Conservation (phyloP, 2,329 filamentous ascomycete genomes). For the Aureobasidium sp. region DNA sequence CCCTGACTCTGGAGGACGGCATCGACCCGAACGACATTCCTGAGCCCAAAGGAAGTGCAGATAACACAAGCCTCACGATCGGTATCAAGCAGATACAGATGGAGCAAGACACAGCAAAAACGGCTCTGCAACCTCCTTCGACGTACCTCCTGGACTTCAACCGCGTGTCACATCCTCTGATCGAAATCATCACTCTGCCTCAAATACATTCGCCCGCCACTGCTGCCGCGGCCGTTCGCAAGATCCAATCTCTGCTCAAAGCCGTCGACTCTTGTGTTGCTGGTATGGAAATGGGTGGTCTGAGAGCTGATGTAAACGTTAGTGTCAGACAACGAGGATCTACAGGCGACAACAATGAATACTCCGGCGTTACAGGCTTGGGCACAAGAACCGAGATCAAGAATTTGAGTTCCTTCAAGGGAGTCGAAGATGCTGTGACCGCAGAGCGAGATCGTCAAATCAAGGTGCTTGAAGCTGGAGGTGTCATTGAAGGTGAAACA, state of each 20-base stretch:
- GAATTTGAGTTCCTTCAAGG: conserved; percentile 90
- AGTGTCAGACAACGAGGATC: conserved; percentile 60
- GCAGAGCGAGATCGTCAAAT: conserved; percentile 90
- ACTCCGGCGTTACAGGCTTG: conserved; percentile 54
- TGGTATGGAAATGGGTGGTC: conserved; percentile 87
- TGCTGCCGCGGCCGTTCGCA: conserved; percentile 80
- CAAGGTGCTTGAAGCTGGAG: conserved; percentile 65
- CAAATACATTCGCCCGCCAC: conserved; percentile 81
- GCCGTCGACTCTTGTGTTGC: conserved; percentile 78
- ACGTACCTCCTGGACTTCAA: conserved; percentile 87
- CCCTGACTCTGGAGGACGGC: conserved; percentile 66
- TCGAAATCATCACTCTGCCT: conserved; percentile 91
- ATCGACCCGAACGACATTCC: conserved; percentile 68
- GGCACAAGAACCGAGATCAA: conserved; percentile 96
- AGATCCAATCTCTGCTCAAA: conserved; percentile 74
- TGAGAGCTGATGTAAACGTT: conserved; percentile 93
- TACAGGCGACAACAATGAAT: conserved; percentile 36
- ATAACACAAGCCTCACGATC: conserved; percentile 49
- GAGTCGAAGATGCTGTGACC: conserved; percentile 88
- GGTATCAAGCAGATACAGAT: conserved; percentile 92
- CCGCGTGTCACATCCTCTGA: conserved; percentile 78
- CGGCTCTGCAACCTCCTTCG: conserved; percentile 66
- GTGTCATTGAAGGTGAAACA: conserved; percentile 74
- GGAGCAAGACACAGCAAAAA: conserved; percentile 97
- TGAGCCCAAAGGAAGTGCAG: conserved; percentile 39